Evolutionary conservation across 345 rosid species (phyloP).

Genomic region (Gossypium sturtianum): DNA sequence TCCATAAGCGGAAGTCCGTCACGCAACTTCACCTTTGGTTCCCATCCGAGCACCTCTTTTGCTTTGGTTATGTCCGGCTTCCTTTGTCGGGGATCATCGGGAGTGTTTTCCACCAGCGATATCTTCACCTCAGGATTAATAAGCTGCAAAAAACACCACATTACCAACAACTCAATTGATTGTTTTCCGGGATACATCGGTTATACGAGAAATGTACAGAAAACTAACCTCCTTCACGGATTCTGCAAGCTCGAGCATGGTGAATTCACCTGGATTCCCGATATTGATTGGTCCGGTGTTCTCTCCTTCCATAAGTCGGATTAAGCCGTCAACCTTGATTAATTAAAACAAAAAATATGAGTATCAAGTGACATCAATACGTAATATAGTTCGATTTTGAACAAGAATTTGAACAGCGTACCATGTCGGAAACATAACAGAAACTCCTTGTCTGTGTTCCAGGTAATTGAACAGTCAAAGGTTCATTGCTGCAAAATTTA

Average conservation of each 20-base stretch:
- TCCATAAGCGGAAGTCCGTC: conserved; percentile 96
- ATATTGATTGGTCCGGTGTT: conserved; percentile 87
- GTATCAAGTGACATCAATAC: background rate
- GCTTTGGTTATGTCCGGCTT: conserved; percentile 88
- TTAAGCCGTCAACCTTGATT: conserved; percentile 81
- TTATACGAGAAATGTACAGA: background rate
- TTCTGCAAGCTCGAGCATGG: conserved; percentile 85
- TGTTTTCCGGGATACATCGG: background rate
- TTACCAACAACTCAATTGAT: background rate
- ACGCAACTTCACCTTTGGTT: conserved; percentile 74
- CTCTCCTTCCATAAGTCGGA: conserved; percentile 91
- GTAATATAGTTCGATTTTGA: background rate
- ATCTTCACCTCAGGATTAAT: conserved; percentile 74
- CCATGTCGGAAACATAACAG: conserved; percentile 97
- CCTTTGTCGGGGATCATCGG: conserved; percentile 93
- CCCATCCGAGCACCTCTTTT: conserved; percentile 80
- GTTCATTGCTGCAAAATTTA: conserved; percentile 51
- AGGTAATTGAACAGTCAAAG: conserved; percentile 86
- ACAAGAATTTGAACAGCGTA: conserved; percentile 19
- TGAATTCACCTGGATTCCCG: conserved; percentile 94
- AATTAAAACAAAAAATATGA: background rate
- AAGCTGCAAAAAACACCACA: conserved; percentile 39
- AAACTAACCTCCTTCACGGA: conserved; percentile 74
- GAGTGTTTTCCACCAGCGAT: conserved; percentile 73
- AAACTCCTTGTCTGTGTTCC: conserved; percentile 98